A percentile compares a stretch with the other conserved stretches of the same genome.
Evolutionary conservation across 805 yeast species (phyloP).

Genomic region (Starmerella khaoyaiensis): DNA sequence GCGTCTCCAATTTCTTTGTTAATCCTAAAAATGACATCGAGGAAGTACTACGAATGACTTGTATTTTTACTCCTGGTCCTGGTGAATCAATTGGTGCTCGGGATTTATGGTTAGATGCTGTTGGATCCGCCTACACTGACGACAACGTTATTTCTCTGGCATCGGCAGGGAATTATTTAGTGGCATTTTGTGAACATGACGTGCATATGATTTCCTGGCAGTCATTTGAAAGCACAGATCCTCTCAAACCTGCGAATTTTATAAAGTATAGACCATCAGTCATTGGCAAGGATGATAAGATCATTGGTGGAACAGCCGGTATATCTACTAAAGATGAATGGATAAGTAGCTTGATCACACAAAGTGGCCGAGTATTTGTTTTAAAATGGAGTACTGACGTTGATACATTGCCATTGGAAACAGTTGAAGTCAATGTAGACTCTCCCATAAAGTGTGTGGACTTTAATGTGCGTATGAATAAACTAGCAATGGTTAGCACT

Average conservation of each 20-base stretch:
- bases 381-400: not conserved
- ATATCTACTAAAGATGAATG: conserved; percentile 5
- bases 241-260: conserved; percentile 19
- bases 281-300: not conserved
- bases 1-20: conserved; percentile 12
- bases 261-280: not conserved
- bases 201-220: conserved; percentile 13
- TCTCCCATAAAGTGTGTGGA: conserved; percentile 23
- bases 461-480: conserved; percentile 33
- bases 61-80: conserved; percentile 27
- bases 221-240: conserved; percentile 24
- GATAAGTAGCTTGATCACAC: conserved; percentile 1
- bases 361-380: not conserved
- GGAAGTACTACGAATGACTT: conserved; percentile 16
- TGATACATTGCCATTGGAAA: not conserved
- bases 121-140: conserved; percentile 15
- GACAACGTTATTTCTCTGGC: conserved; percentile 6
- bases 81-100: conserved; percentile 32
- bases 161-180: conserved; percentile 9
- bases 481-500: conserved; percentile 30
- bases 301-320: not conserved
- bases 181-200: conserved; percentile 6
- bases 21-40: conserved; percentile 17
- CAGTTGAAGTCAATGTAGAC: not conserved
- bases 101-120: conserved; percentile 23